phyloP scores from a whole-genome alignment of 2,329 filamentous ascomycete species.

The Colletotrichum australisinense region DNA sequence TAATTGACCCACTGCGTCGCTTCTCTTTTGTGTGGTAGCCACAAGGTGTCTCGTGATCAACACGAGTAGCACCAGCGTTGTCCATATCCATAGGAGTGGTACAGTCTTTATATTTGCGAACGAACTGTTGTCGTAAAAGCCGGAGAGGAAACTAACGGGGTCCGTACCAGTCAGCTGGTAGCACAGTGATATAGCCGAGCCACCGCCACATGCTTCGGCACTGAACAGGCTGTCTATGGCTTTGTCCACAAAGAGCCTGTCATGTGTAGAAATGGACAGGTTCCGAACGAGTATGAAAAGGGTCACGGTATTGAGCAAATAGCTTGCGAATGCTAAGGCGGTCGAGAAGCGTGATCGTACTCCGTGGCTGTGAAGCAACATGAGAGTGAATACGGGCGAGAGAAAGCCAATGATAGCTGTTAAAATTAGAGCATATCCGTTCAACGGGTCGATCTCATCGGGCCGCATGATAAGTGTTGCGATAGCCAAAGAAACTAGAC shows the following conservation, averaged over 20 bases:
- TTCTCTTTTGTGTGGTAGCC: neutral
- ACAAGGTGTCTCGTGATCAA: neutral
- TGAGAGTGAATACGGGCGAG: neutral
- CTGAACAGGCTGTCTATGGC: neutral
- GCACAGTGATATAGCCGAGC: neutral
- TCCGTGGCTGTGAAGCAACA: constrained; percentile 6
- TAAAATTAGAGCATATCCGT: neutral
- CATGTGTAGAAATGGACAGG: neutral
- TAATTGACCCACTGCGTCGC: neutral
- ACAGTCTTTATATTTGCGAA: constrained; percentile 11
- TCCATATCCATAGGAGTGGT: neutral
- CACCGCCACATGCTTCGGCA: neutral
- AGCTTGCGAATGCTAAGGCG: neutral
- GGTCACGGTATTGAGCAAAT: neutral
- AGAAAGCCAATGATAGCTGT: neutral
- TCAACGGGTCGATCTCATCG: neutral
- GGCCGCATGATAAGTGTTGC: constrained; percentile 1
- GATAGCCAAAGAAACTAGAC: neutral
- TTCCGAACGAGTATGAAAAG: neutral
- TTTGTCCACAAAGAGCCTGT: neutral
- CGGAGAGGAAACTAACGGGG: neutral
- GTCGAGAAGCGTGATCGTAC: constrained; percentile 1
- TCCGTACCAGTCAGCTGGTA: neutral
- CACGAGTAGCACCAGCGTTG: neutral
- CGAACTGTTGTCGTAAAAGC: neutral